phyloP scores from a whole-genome alignment of 176 grass and related monocot genomes.

The Avena insularis region DNA sequence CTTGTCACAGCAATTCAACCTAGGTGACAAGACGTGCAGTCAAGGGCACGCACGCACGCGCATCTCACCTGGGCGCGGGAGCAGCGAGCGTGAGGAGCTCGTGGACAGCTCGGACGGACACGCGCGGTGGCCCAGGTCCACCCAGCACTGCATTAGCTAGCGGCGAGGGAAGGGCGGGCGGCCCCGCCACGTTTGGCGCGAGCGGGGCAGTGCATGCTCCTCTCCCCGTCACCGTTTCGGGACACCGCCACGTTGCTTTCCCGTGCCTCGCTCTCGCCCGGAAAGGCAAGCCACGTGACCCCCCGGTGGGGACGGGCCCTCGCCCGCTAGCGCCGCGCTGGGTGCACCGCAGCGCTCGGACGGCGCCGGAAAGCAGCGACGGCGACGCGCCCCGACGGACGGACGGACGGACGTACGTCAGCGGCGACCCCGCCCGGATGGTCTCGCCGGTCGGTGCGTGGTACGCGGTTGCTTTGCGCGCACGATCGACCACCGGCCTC shows the following conservation, averaged over 20 bases:
- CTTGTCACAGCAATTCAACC: background rate
- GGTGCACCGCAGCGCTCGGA: conserved; percentile 45
- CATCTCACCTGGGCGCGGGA: background rate
- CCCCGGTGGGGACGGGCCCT: too few relatives aligned
- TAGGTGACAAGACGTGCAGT: background rate
- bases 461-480: conserved; percentile 5
- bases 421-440: background rate
- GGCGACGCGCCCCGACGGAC: background rate
- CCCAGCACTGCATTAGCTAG: background rate
- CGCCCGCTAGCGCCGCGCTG: background rate
- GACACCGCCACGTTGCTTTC: conserved; percentile 23
- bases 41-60: background rate
- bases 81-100: background rate
- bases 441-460: background rate
- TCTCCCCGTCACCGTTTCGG: background rate
- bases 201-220: background rate
- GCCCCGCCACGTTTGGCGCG: background rate
- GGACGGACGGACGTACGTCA: background rate
- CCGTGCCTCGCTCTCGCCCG: background rate
- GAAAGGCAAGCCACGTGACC: conserved; percentile 17
- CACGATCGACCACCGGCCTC: background rate
- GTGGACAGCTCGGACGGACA: background rate
- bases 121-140: background rate
- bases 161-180: background rate
- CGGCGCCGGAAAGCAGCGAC: conserved; percentile 46